Percentiles rank a stretch among this genome's conserved stretches.
Evolutionary conservation across 345 rosid species (phyloP).

Genomic region (Boechera divaricarpa): DNA sequence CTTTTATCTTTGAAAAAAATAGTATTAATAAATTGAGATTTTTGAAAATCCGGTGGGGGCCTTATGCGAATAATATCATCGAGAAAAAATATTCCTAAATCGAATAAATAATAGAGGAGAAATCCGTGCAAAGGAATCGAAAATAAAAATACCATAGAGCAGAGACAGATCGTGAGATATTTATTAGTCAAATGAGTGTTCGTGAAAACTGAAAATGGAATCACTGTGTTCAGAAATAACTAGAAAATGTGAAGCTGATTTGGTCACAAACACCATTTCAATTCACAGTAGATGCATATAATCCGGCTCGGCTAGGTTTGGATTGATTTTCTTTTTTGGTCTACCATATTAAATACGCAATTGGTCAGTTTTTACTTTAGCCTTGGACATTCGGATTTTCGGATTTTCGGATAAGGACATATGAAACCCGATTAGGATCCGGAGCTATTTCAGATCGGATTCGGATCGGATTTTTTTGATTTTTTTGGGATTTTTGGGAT

Average conservation of each 20-base stretch:
- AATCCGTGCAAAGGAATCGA: constrained; percentile 27
- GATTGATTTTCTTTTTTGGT: too few species aligned
- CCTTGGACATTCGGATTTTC: too few species aligned
- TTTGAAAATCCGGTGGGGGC: constrained; percentile 67
- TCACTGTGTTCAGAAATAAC: not conserved
- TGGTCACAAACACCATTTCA: not conserved
- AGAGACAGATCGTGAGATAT: constrained; percentile 12
- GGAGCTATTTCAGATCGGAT: too few species aligned
- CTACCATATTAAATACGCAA: too few species aligned
- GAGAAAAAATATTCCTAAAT: constrained; percentile 29
- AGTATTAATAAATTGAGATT: constrained; percentile 38
- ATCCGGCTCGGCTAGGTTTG: not conserved
- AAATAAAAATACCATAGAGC: not conserved
- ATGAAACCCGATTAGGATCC: too few species aligned
- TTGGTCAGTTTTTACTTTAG: too few species aligned
- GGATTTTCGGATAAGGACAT: too few species aligned
- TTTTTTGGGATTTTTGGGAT: too few species aligned
- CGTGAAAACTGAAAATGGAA: constrained; percentile 1
- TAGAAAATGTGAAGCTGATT: not conserved
- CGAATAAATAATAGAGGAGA: constrained; percentile 39
- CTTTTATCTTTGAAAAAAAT: constrained; percentile 18
- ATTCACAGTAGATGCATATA: not conserved
- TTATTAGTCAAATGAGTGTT: constrained; percentile 19
- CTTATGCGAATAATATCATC: constrained; percentile 28
- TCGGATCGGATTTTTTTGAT: too few species aligned